These are phyloP conservation scores for Fusarium albosuccineum DNA, from an alignment of 2,329 filamentous ascomycete species.

Conservation along the genomic window DNA sequence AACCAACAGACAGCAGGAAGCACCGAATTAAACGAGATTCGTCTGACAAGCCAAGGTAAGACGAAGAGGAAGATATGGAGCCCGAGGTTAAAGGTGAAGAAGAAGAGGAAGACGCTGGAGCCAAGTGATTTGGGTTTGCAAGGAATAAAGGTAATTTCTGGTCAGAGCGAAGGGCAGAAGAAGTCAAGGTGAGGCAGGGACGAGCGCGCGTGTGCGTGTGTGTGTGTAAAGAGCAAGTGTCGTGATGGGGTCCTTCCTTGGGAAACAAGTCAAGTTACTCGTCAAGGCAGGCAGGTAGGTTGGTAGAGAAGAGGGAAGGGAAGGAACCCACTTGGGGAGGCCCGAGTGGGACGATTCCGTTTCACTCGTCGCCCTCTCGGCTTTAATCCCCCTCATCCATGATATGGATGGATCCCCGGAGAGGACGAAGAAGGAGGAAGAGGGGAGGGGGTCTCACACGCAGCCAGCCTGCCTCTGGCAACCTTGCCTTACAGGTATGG, in stretches of 20 bases:
- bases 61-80: conserved; percentile 6
- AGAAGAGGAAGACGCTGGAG: conserved; percentile 1
- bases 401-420: background rate
- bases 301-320: background rate
- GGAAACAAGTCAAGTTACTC: background rate
- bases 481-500: background rate
- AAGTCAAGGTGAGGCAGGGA: background rate
- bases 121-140: conserved; percentile 3
- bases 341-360: conserved; percentile 33
- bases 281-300: no score
- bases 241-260: conserved; percentile 13
- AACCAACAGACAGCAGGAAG: conserved; percentile 3
- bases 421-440: background rate
- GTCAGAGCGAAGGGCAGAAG: background rate
- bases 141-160: background rate
- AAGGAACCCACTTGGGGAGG: conserved; percentile 5
- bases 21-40: conserved; percentile 8
- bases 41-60: conserved; percentile 15
- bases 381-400: conserved; percentile 6
- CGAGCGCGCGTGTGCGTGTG: background rate
- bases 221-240: conserved; percentile 5
- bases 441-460: background rate
- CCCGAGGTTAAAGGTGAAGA: background rate
- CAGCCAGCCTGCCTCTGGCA: background rate
- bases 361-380: conserved; percentile 20